A percentile compares a stretch with the other conserved stretches of the same genome.
phyloP scores from a whole-genome alignment of 2,329 filamentous ascomycete genomes.

The Nemania sp. region DNA sequence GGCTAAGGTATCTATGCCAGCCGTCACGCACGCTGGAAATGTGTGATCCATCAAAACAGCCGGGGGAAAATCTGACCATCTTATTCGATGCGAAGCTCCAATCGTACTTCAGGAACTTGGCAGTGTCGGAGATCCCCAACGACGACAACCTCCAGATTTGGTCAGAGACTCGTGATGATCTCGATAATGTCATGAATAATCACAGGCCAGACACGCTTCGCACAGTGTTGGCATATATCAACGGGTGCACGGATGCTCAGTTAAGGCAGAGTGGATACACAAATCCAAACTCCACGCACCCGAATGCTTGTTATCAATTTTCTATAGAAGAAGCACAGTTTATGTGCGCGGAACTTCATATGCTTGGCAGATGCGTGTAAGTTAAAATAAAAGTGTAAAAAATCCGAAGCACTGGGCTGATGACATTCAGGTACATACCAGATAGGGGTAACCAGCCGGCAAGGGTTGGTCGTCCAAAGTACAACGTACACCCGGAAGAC shows the following conservation, averaged over 20 bases:
- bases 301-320: constrained; percentile 39
- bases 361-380: constrained; percentile 34
- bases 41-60: constrained; percentile 33
- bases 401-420: constrained; percentile 18
- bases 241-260: constrained; percentile 30
- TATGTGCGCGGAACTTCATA: constrained; percentile 23
- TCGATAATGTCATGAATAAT: neutral
- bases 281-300: constrained; percentile 23
- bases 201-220: constrained; percentile 21
- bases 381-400: constrained; percentile 14
- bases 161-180: constrained; percentile 8
- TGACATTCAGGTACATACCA: constrained; percentile 22
- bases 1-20: constrained; percentile 35
- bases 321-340: constrained; percentile 30
- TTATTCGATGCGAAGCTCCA: constrained; percentile 38
- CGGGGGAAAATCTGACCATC: constrained; percentile 32
- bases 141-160: constrained; percentile 17
- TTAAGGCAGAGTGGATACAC: constrained; percentile 5
- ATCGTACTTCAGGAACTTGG: constrained; percentile 29
- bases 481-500: constrained; percentile 36
- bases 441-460: neutral
- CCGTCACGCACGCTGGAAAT: constrained; percentile 36
- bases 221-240: constrained; percentile 33
- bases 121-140: constrained; percentile 15
- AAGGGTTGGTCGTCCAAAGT: constrained; percentile 27